Evolutionary conservation across 495 filamentous ascomycete species (phyloP), one percentile per base, ranked within the genome.

Genomic region (Bombardia bombarda): DNA sequence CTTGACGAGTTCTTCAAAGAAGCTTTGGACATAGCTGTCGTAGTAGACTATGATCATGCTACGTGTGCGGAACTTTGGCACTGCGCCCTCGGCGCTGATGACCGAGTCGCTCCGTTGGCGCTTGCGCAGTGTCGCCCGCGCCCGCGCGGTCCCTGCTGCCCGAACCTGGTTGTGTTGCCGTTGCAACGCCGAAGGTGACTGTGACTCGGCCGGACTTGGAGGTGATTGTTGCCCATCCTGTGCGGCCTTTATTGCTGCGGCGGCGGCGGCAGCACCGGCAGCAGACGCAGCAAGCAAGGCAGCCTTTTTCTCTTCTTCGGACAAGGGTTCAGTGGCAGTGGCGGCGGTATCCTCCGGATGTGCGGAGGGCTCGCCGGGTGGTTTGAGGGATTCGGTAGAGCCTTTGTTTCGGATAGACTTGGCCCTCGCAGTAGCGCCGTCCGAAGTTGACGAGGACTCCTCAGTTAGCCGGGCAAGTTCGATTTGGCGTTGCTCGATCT

Each of bases 41-140:
- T 94, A 95, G 58, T 89, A 85, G 32, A 95, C 83, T 21, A 90
- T 80, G 42, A 93, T 79, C 75, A 87, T 88, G 46, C 77, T 79
- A 42, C 84, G 76, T 10, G 77, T 81, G 42, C 86, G 80, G 57
- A 83, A 86, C 69, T 56, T 70, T 33, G 53, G 77, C 43, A 52
- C 66, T 50, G 37, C 61, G 49, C 49, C 54, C 45, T 76, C 70
- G 32, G 56, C 67, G 24, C 77, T 81, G 19, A 74, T 54, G 45
- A 80, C 61, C 7, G 80, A 83, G 9, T 72, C 71, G 8, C 77
- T 77, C 52, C 80, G 80, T 30, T 74, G 70, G 43, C 76, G 74
- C 56, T 66, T 74, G 53, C 57, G 63, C n/a, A 66, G 52, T 16
- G 60, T 70, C 21, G 65, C 71, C 42, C 62, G 66, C 16, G 58